Base-by-base conservation (phyloP, 2,329 filamentous ascomycete species). In the Torrubiellomyces zombiae region DNA sequence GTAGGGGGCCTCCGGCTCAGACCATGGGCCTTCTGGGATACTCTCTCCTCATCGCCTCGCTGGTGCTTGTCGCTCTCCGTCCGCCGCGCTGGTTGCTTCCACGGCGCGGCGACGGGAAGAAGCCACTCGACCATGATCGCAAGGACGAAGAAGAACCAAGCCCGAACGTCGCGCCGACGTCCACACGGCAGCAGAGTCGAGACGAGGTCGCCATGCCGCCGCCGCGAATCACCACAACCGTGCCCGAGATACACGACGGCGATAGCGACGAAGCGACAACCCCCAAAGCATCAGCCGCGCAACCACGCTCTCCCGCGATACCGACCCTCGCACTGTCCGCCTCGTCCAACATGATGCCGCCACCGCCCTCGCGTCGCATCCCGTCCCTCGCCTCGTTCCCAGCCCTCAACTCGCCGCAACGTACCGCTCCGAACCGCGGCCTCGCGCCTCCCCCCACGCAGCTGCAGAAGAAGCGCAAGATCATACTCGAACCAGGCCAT, bases 401-500 rank as follows among this genome's bases (percentile, higher is more conserved):
- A 7, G 56, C 62, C 13, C 29, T 51, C 16, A 60, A 63, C 45
- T 68, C 64, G 1, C 53, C 56, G 3, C 63, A 67, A 37, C 51
- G 63, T 26, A 58, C 62, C 14, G 5, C 26, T 37, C 21, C 7
- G 60, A 6, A 9, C 53, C 0, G 58, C 58, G 15, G 62, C 53
- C 59, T 73, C 23, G 58, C 61, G 1, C 67, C 63, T 0, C 67
- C 69, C 0, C 63, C 67, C 0, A 60, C 64, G 9, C 63, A 63
- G 42, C 53, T 48, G 16, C 44, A 53, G 20, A 60, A 58, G 29
- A 66, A 60, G 8, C 67, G 65, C 48, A 79, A 86, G 42, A 79
- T 94, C 4, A 61, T 76, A 7, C 68, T 98, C 4, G 67, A 73
- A n/a, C 89, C 89, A 0, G 86, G 89, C 16, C 85, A 86, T 57